A percentile compares a stretch with the other conserved stretches of the same genome.
Evolutionary conservation across 139 green algal species (phyloP).

Genomic region (Picochlorum sp.): DNA sequence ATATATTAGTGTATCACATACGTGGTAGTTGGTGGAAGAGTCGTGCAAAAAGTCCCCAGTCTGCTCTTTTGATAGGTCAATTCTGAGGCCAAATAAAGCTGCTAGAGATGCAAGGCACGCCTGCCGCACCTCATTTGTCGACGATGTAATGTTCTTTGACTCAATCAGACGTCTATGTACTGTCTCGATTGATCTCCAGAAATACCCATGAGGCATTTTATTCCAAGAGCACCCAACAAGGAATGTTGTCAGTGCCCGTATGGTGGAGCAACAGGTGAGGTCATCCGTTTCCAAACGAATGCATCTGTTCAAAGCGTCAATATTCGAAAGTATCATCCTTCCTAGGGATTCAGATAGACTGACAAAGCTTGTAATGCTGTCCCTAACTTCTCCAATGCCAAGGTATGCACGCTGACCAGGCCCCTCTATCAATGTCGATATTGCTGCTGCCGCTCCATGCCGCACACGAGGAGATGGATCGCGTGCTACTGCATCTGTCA

Average conservation of each 20-base stretch:
- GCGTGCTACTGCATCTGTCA: conserved; percentile 49
- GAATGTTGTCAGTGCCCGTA: conserved; percentile 36
- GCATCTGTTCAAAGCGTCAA: conserved; percentile 32
- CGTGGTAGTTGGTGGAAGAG: no score
- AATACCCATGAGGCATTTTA: neutral
- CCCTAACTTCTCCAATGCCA: conserved; percentile 41
- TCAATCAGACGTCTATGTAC: neutral
- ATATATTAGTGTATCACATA: no score
- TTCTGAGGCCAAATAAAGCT: conserved; percentile 2
- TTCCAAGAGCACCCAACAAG: neutral
- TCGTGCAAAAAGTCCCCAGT: neutral
- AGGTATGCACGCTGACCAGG: conserved; percentile 45
- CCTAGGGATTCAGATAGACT: conserved; percentile 54
- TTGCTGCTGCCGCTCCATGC: conserved; percentile 37
- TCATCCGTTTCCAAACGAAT: conserved; percentile 16
- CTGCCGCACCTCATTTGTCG: neutral
- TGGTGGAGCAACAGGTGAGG: conserved; percentile 24
- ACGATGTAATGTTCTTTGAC: no score
- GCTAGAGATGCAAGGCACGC: neutral
- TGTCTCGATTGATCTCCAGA: neutral
- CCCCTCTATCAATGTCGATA: conserved; percentile 50
- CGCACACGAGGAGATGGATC: conserved; percentile 46
- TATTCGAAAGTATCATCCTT: conserved; percentile 30
- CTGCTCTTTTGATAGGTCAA: neutral
- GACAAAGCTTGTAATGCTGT: conserved; percentile 42